Evolutionary conservation across 2,329 filamentous ascomycete species (phyloP), one percentile per base, ranked within the genome.

Genomic region (Trichoderma sp.): DNA sequence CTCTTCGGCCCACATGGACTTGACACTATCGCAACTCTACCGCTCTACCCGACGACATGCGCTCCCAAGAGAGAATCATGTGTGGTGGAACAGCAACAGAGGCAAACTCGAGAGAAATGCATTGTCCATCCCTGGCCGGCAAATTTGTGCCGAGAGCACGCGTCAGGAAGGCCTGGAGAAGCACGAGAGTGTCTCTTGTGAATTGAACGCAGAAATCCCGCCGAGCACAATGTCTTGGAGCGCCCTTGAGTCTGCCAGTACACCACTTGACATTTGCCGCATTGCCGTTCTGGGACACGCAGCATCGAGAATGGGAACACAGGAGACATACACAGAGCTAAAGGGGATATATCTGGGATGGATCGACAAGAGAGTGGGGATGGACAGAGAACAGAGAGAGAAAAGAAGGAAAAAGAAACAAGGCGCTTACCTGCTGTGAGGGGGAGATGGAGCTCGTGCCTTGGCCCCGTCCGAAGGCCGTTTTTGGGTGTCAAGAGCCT

Each of bases 391-490:
- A 53, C 66, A 57, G 53, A 11, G 47, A 47, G 32, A 17, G 13
- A 15, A 50, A 63, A 43, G 47, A 47, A 55, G 15, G 39, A 15
- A 57, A 39, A 15, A 55, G 39, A 26, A 17, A 26, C 4, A 4
- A 62, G 12, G 43, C 12, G 73, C 79, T 75, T 81, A 88, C 86
- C 84, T 86, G 71, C 79, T 75, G 73, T 85, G 84, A 36, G 84
- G 82, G 28, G 87, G 86, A 30, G 86, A 88, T 47, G 82, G 84
- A 28, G 79, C 83, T 69, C 84, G 78, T 61, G 84, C 83, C 28
- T 84, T 81, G 62, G 84, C 83, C 39, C 81, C 82, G 65, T 81
- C 80, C 59, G 85, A 84, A 68, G 81, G 82, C 72, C 63, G 62
- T 50, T 63, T 71, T 34, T 71, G 71, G 9, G 68, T 17, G 28